These are phyloP conservation scores for Kurtzmaniella fragi DNA, from an alignment of 805 yeast genomes.

Conservation along the genomic window DNA sequence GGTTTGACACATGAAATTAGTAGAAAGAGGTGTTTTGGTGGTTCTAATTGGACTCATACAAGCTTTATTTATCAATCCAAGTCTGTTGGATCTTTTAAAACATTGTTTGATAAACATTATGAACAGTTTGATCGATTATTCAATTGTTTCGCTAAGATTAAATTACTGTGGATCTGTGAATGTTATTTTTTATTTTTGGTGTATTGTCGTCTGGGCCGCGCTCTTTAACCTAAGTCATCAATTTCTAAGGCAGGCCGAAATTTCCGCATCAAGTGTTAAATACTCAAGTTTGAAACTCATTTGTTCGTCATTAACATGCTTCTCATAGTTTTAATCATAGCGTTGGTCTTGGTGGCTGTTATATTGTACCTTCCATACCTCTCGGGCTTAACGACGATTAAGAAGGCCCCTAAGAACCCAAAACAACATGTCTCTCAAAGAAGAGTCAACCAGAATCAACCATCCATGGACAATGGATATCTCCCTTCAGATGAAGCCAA, in stretches of 20 bases:
- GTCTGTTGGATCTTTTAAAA: neutral
- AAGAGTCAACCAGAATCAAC: neutral
- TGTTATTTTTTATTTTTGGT: too few relatives aligned
- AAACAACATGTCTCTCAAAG: slow-evolving; percentile 3
- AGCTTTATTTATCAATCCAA: neutral
- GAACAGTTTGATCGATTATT: neutral
- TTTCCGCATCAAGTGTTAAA: too few relatives aligned
- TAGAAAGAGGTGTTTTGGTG: too few relatives aligned
- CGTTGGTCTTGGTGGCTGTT: slow-evolving; percentile 37
- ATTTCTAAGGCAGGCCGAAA: too few relatives aligned
- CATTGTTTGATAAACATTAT: neutral
- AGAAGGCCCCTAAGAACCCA: slow-evolving; percentile 10
- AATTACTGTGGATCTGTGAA: neutral
- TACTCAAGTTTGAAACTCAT: too few relatives aligned
- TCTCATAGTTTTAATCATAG: slow-evolving; percentile 31
- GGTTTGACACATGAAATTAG: neutral
- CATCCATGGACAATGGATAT: slow-evolving; percentile 21
- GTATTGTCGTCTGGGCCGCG: too few relatives aligned
- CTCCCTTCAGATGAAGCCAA: slow-evolving; percentile 36
- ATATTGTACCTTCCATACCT: slow-evolving; percentile 43
- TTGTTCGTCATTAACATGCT: slow-evolving; percentile 21
- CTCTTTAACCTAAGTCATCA: too few relatives aligned
- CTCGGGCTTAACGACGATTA: slow-evolving; percentile 44
- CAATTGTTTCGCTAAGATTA: neutral
- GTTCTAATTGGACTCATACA: neutral